These are phyloP conservation scores for Coprinopsis strossmayeri DNA, from an alignment of 768 basidiomycete genomes.

Conservation along the genomic window DNA sequence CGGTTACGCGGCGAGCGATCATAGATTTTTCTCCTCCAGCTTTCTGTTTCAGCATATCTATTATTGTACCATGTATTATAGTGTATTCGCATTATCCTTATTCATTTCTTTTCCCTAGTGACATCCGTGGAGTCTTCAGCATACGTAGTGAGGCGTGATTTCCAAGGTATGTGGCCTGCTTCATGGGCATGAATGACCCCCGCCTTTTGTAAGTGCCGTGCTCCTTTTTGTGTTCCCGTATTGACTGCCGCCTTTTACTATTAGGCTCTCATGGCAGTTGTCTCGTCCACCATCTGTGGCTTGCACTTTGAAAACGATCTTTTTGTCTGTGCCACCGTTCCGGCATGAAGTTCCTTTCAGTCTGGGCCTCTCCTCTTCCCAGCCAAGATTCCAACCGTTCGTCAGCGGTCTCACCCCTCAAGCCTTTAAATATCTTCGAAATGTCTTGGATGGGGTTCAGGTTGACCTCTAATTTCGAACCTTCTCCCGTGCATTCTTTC, in stretches of 20 bases:
- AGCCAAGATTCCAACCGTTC: neutral
- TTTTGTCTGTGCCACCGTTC: neutral
- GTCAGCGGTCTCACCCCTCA: neutral
- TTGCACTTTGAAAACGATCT: too few relatives aligned
- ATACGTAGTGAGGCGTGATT: neutral
- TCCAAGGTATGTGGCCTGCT: neutral
- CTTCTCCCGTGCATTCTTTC: neutral
- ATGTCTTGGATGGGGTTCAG: neutral
- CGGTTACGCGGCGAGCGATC: slow-evolving; percentile 76
- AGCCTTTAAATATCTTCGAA: neutral
- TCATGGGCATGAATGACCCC: too few relatives aligned
- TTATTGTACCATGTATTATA: slow-evolving; percentile 15
- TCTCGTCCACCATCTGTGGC: too few relatives aligned
- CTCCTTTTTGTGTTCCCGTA: too few relatives aligned
- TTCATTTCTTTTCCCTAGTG: slow-evolving; percentile 1
- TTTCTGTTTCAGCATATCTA: slow-evolving; percentile 12
- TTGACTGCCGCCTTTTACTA: too few relatives aligned
- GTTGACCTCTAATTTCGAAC: neutral
- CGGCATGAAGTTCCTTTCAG: neutral
- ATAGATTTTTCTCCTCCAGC: slow-evolving; percentile 23
- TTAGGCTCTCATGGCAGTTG: too few relatives aligned
- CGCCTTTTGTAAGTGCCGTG: too few relatives aligned
- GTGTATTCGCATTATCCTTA: slow-evolving; percentile 7
- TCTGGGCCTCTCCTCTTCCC: neutral
- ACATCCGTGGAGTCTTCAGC: neutral